Conservation (phyloP, 352 stramenopile species). For the Phytophthora sojae region DNA sequence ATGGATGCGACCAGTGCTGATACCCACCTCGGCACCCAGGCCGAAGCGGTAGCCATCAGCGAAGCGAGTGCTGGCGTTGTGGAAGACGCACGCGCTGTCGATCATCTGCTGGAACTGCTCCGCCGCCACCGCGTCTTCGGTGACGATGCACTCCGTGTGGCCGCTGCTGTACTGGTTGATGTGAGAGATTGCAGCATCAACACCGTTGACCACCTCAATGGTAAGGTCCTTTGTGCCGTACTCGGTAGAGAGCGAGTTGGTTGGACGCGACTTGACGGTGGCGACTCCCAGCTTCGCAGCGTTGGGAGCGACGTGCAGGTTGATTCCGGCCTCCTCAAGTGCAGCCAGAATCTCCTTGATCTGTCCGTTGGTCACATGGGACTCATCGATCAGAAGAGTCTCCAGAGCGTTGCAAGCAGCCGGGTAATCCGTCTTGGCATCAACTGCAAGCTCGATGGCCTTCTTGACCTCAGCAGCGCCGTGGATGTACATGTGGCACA, state of each 20-base stretch:
- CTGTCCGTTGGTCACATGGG: slow-evolving; percentile 79
- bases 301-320: slow-evolving; percentile 91
- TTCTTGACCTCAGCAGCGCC: slow-evolving; percentile 86
- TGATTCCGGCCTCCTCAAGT: slow-evolving; percentile 93
- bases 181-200: slow-evolving; percentile 94
- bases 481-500: slow-evolving; percentile 99
- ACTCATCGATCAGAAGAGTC: slow-evolving; percentile 95
- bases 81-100: slow-evolving; percentile 98
- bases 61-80: slow-evolving; percentile 97
- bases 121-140: slow-evolving; percentile 86
- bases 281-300: slow-evolving; percentile 79
- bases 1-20: slow-evolving; percentile 98
- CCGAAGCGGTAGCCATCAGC: slow-evolving; percentile 98
- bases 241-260: slow-evolving; percentile 91
- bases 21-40: slow-evolving; percentile 97
- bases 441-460: slow-evolving; percentile 92
- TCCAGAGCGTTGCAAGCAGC: slow-evolving; percentile 98
- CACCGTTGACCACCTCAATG: slow-evolving; percentile 92
- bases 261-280: slow-evolving; percentile 75
- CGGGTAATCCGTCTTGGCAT: slow-evolving; percentile 99
- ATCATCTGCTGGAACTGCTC: slow-evolving; percentile 83
- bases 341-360: slow-evolving; percentile 81
- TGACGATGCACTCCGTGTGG: slow-evolving; percentile 99
- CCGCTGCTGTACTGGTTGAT: slow-evolving; percentile 96
- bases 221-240: slow-evolving; percentile 95